Evolutionary conservation across 345 rosid species (phyloP).

Genomic region (Psidium guajava): DNA sequence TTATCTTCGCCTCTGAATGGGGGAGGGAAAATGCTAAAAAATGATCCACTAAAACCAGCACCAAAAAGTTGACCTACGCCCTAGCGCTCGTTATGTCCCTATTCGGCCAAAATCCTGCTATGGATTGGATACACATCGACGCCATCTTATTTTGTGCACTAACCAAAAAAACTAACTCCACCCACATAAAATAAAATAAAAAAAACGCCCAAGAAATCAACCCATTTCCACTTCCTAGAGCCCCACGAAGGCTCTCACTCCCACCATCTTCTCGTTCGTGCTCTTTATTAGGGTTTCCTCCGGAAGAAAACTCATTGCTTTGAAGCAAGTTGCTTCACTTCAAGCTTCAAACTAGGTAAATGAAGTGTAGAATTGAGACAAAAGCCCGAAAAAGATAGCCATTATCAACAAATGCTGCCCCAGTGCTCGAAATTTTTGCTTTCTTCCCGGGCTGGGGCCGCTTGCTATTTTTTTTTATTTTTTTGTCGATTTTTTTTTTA

Average conservation of each 20-base stretch:
- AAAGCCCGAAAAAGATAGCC: too few species aligned
- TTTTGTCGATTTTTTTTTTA: too few species aligned
- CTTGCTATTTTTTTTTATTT: too few species aligned
- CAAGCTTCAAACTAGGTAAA: too few species aligned
- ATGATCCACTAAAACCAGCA: background rate
- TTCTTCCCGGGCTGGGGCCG: too few species aligned
- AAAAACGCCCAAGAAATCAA: background rate
- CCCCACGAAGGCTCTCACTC: background rate
- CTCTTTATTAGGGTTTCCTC: background rate
- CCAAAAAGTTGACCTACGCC: background rate
- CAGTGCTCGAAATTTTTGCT: too few species aligned
- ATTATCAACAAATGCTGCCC: too few species aligned
- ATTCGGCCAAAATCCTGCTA: background rate
- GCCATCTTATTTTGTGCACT: background rate
- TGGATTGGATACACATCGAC: background rate
- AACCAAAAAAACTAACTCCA: background rate
- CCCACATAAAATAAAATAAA: background rate
- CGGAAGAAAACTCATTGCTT: too few species aligned
- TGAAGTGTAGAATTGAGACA: too few species aligned
- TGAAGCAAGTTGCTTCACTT: too few species aligned
- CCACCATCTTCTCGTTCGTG: background rate
- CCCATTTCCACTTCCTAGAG: background rate
- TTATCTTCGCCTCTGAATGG: background rate
- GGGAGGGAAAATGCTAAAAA: background rate
- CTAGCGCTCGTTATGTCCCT: background rate